Percentiles rank a stretch among this genome's conserved stretches.
These are phyloP conservation scores for Petunia axillaris DNA, from an alignment of 257 asterid genomes.

Conservation along the genomic window DNA sequence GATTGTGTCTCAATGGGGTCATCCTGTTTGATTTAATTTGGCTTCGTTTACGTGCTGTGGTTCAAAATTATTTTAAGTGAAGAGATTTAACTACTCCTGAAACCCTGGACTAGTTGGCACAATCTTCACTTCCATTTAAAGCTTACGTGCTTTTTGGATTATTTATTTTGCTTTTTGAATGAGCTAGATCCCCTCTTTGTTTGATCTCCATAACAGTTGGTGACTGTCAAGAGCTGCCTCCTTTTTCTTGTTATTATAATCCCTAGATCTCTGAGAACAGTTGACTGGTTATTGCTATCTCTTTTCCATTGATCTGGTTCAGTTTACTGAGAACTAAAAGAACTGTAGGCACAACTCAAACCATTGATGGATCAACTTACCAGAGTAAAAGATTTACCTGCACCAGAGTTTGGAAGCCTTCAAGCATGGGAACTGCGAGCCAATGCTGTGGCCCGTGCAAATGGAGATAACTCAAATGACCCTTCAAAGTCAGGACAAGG, in stretches of 20 bases:
- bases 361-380: slow-evolving; percentile 80
- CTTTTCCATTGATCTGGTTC: not conserved
- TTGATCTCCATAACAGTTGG: not conserved
- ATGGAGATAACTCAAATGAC: slow-evolving; percentile 66
- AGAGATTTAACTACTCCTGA: slow-evolving; percentile 7
- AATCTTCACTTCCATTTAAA: not conserved
- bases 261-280: not conserved
- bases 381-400: slow-evolving; percentile 87
- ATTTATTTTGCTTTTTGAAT: not conserved
- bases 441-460: slow-evolving; percentile 66
- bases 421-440: slow-evolving; percentile 89
- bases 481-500: slow-evolving; percentile 64
- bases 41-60: not conserved
- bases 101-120: not conserved
- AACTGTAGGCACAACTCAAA: slow-evolving; percentile 73
- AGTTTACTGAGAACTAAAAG: slow-evolving; percentile 19
- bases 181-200: not conserved
- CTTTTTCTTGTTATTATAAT: not conserved
- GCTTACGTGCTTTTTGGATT: not conserved
- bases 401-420: slow-evolving; percentile 87
- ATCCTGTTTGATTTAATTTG: slow-evolving; percentile 1
- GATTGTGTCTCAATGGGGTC: not conserved
- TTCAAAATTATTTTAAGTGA: not conserved
- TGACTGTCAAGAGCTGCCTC: not conserved
- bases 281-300: not conserved